Evolutionary conservation across 1,139 yeast species (phyloP).

Genomic region (Candida buenavistaensis): DNA sequence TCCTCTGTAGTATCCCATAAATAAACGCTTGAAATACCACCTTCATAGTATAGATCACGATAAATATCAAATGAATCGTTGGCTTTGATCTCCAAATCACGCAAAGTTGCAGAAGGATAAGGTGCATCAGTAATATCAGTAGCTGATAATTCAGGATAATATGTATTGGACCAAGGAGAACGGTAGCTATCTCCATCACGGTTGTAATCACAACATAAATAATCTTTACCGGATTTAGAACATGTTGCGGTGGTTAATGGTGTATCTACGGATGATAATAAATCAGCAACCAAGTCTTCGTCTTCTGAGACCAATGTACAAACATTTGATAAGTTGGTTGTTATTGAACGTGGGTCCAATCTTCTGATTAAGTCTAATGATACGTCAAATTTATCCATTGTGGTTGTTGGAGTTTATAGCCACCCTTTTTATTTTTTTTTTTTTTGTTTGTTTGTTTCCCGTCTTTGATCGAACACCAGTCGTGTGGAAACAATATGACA

Average conservation of each 20-base stretch:
- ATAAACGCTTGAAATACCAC: constrained; percentile 82
- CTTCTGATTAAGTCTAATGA: constrained; percentile 86
- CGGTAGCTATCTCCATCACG: constrained; percentile 92
- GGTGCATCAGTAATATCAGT: constrained; percentile 62
- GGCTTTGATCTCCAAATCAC: constrained; percentile 77
- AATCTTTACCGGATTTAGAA: constrained; percentile 60
- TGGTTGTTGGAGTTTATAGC: neutral
- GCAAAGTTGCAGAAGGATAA: constrained; percentile 63
- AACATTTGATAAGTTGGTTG: constrained; percentile 61
- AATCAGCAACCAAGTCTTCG: constrained; percentile 76
- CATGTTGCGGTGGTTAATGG: constrained; percentile 70
- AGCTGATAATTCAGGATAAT: constrained; percentile 58
- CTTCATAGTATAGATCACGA: constrained; percentile 92
- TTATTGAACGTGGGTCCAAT: constrained; percentile 72
- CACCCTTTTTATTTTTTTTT: too few species aligned
- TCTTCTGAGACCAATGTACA: constrained; percentile 55
- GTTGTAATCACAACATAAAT: constrained; percentile 88
- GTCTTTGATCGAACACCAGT: too few species aligned
- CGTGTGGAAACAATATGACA: too few species aligned
- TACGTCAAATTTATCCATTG: constrained; percentile 69
- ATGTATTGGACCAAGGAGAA: constrained; percentile 88
- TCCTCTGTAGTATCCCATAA: constrained; percentile 79
- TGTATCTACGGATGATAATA: constrained; percentile 83
- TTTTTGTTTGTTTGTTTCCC: too few species aligned
- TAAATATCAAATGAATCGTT: constrained; percentile 92